phyloP scores from a whole-genome alignment of 306 rosid species.

The Cicer yamashitae region DNA sequence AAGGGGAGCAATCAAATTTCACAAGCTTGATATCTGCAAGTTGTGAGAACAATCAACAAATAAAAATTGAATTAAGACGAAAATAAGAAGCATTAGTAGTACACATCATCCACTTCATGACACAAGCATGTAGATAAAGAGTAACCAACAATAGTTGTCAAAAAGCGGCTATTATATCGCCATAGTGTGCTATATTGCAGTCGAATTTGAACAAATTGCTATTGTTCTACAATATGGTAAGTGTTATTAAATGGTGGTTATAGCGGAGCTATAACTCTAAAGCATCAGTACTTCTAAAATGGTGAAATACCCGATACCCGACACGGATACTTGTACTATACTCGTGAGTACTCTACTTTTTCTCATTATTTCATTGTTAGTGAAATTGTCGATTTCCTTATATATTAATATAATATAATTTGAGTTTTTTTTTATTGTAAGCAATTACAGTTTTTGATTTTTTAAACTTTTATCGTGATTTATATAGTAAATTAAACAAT shows the following conservation, averaged over 20 bases:
- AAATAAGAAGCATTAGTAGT: not conserved
- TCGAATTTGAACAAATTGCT: not conserved
- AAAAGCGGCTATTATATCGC: not conserved
- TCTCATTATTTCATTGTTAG: too few relatives aligned
- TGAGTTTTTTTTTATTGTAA: too few relatives aligned
- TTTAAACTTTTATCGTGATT: too few relatives aligned
- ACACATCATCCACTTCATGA: not conserved
- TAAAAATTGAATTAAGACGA: not conserved
- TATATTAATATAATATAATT: too few relatives aligned
- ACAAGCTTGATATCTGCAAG: constrained; percentile 27
- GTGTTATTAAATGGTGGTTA: not conserved
- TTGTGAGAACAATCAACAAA: constrained; percentile 16
- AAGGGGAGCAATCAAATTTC: constrained; percentile 54
- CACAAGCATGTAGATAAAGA: constrained; percentile 18
- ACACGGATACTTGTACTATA: too few relatives aligned
- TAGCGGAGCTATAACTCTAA: not conserved
- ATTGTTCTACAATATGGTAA: not conserved
- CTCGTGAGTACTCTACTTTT: too few relatives aligned
- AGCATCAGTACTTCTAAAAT: too few relatives aligned
- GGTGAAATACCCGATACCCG: too few relatives aligned
- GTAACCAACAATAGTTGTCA: not conserved
- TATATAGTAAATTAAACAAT: too few relatives aligned
- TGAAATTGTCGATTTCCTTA: too few relatives aligned
- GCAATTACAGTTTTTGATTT: too few relatives aligned
- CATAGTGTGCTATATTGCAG: not conserved